Percentiles rank a stretch among this genome's conserved stretches.
Conservation (phyloP, 768 basidiomycete genomes). For the Paxillus rubicundulus region DNA sequence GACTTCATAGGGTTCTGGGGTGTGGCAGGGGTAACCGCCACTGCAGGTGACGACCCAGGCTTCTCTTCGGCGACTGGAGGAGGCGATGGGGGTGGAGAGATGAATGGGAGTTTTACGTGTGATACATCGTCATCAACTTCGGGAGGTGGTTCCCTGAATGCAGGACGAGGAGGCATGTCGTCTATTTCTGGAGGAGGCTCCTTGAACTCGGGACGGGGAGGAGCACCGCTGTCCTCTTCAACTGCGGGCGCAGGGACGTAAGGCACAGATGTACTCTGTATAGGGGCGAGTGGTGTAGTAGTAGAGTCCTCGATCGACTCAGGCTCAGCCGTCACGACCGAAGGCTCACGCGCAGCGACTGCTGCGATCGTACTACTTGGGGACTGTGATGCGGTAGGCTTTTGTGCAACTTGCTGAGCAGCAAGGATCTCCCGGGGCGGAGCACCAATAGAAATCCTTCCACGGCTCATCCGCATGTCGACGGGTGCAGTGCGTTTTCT, state of each 20-base stretch:
- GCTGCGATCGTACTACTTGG: slow-evolving; percentile 14
- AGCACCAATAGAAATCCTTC: slow-evolving; percentile 66
- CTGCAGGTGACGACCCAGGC: slow-evolving; percentile 27
- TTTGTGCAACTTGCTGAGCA: slow-evolving; percentile 63
- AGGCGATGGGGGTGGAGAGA: slow-evolving; percentile 21
- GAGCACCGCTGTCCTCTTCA: slow-evolving; percentile 15
- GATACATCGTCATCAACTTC: slow-evolving; percentile 50
- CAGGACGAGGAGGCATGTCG: slow-evolving; percentile 37
- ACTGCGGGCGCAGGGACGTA: slow-evolving; percentile 1
- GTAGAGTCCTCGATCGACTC: slow-evolving; percentile 8
- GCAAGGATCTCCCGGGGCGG: slow-evolving; percentile 71
- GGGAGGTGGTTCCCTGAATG: slow-evolving; percentile 63
- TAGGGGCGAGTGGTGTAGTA: neutral
- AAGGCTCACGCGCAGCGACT: slow-evolving; percentile 17
- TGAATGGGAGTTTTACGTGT: slow-evolving; percentile 16
- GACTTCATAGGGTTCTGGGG: slow-evolving; percentile 53
- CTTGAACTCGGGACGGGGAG: slow-evolving; percentile 51
- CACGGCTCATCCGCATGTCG: slow-evolving; percentile 85
- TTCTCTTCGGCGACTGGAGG: slow-evolving; percentile 26
- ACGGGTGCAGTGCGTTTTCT: slow-evolving; percentile 85
- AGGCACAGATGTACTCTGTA: slow-evolving; percentile 23
- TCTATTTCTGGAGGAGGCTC: slow-evolving; percentile 52
- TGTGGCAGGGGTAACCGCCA: slow-evolving; percentile 43
- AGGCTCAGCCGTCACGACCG: slow-evolving; percentile 13
- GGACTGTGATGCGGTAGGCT: slow-evolving; percentile 38